Conservation (phyloP, 768 basidiomycete species). For the Rhodosporidiobolus sp. region DNA sequence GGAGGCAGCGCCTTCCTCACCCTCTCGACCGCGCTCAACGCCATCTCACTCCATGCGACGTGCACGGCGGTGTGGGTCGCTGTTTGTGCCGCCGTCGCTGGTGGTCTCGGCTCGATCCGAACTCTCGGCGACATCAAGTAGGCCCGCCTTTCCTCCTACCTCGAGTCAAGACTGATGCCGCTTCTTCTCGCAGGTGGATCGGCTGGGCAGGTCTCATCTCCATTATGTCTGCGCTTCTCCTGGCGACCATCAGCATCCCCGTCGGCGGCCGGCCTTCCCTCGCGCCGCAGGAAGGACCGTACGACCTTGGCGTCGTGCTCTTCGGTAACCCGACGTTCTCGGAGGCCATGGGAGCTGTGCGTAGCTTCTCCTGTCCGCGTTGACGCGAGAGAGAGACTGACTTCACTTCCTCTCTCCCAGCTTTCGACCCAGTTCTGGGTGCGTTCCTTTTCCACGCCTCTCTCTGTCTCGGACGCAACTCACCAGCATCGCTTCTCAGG, state of each 20-base stretch:
- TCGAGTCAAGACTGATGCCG: too few species aligned
- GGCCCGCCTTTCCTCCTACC: too few species aligned
- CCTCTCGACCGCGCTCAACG: slow-evolving; percentile 48
- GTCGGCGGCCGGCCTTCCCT: slow-evolving; percentile 36
- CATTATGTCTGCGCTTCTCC: slow-evolving; percentile 30
- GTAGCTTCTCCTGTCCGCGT: too few species aligned
- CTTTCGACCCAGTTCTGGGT: slow-evolving; percentile 25
- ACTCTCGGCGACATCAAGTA: slow-evolving; percentile 47
- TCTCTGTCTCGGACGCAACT: slow-evolving; percentile 34
- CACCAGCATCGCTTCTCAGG: slow-evolving; percentile 44
- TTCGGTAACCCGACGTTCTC: slow-evolving; percentile 40
- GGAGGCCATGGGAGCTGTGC: slow-evolving; percentile 46
- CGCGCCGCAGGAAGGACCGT: slow-evolving; percentile 35
- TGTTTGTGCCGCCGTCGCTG: slow-evolving; percentile 42
- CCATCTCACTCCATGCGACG: slow-evolving; percentile 46
- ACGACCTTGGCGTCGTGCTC: slow-evolving; percentile 37
- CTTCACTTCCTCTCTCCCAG: too few species aligned
- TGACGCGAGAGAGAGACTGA: too few species aligned
- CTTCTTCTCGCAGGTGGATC: slow-evolving; percentile 44
- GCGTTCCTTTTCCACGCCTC: neutral
- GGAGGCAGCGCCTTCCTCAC: slow-evolving; percentile 45
- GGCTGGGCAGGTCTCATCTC: slow-evolving; percentile 38
- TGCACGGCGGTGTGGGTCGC: slow-evolving; percentile 49
- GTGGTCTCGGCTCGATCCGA: slow-evolving; percentile 41
- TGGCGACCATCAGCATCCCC: slow-evolving; percentile 39